A percentile compares a stretch with the other conserved stretches of the same genome.
Conservation (phyloP, 2,329 filamentous ascomycete genomes). For the Fusarium nelsonii region DNA sequence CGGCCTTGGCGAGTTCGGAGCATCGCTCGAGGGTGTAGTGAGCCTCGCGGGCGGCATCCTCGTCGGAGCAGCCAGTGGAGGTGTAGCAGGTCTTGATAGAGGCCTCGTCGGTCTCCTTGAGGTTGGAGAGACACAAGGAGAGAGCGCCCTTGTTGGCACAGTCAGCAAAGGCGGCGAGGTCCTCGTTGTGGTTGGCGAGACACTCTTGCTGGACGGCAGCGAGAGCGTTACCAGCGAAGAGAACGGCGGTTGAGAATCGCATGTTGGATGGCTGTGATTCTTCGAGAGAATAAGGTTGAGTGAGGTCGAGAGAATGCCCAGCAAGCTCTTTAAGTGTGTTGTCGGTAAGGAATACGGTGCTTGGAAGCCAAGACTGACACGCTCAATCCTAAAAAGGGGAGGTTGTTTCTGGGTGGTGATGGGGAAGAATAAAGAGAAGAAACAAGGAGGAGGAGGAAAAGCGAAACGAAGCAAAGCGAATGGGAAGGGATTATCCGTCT, state of each 20-base stretch:
- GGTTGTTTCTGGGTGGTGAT: conserved; percentile 22
- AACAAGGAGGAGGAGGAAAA: conserved; percentile 30
- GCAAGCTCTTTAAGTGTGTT: conserved; percentile 35
- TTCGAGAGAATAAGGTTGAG: conserved; percentile 12
- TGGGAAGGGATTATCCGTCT: conserved; percentile 41
- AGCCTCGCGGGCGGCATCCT: conserved; percentile 50
- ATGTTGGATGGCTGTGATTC: conserved; percentile 35
- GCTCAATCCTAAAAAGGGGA: conserved; percentile 37
- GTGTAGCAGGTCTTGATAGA: conserved; percentile 57
- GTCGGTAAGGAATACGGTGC: conserved; percentile 31
- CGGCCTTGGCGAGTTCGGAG: conserved; percentile 44
- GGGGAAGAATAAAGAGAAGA: conserved; percentile 21
- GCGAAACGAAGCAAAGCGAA: conserved; percentile 35
- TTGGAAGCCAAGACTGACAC: conserved; percentile 29
- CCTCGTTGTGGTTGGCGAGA: conserved; percentile 54
- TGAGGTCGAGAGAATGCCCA: conserved; percentile 39
- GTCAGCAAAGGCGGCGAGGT: conserved; percentile 56
- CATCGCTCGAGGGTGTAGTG: conserved; percentile 51
- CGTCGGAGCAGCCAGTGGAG: conserved; percentile 52
- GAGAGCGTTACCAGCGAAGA: conserved; percentile 53
- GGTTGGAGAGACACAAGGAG: conserved; percentile 57
- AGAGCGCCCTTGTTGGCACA: conserved; percentile 61
- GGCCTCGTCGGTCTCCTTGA: conserved; percentile 48
- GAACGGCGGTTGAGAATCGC: conserved; percentile 51
- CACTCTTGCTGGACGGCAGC: conserved; percentile 55